Evolutionary conservation across 225 moss, liverwort and hornwort species (phyloP).

Genomic region (Climacium dendroides): DNA sequence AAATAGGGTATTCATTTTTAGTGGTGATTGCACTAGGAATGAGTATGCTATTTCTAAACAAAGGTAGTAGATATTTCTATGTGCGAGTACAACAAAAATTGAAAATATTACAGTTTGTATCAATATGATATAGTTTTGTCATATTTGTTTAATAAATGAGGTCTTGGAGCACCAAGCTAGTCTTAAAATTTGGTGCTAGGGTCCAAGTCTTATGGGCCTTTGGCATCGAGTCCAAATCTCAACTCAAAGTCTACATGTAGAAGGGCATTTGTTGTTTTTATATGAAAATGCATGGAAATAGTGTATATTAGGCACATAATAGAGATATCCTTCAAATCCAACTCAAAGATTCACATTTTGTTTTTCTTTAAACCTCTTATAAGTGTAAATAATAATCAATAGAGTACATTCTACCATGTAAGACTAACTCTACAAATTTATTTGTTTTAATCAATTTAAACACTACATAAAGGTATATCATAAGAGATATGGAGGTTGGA

Average conservation of each 20-base stretch:
- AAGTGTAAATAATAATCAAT: neutral
- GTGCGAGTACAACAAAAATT: neutral
- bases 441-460: neutral
- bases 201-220: neutral
- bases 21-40: no score
- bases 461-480: neutral
- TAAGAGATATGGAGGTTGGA: neutral
- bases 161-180: neutral
- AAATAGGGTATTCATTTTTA: no score
- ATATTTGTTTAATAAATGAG: neutral
- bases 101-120: neutral
- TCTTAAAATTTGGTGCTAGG: neutral
- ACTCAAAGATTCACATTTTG: neutral
- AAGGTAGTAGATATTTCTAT: neutral
- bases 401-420: neutral
- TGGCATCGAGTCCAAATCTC: neutral
- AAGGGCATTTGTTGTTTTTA: neutral
- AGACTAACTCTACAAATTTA: neutral
- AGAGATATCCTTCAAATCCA: neutral
- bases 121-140: neutral
- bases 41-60: no score
- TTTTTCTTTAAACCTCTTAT: neutral
- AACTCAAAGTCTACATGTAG: fast-evolving
- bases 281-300: neutral
- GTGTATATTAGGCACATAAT: neutral